Percentiles rank a stretch among this genome's conserved stretches.
Evolutionary conservation across 2,329 filamentous ascomycete species (phyloP).

Genomic region (Chaetomiaceae sp.): DNA sequence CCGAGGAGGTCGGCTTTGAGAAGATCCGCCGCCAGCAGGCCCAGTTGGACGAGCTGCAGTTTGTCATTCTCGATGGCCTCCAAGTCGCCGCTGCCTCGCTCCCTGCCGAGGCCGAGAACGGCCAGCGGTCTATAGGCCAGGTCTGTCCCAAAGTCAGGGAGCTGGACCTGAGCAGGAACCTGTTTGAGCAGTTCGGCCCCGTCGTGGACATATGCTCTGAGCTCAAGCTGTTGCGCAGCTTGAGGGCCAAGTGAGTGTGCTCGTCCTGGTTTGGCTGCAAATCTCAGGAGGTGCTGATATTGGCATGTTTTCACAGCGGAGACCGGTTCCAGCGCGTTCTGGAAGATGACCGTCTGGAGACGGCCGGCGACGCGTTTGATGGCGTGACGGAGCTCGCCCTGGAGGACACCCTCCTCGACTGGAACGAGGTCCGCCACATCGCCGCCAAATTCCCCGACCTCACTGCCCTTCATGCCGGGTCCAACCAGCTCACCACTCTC

Average conservation of each 20-base stretch:
- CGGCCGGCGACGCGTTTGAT: slow-evolving; percentile 39
- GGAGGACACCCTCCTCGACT: slow-evolving; percentile 61
- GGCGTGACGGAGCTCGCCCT: slow-evolving; percentile 57
- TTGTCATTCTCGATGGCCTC: slow-evolving; percentile 77
- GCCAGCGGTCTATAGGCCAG: slow-evolving; percentile 39
- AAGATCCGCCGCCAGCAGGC: slow-evolving; percentile 81
- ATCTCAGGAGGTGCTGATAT: not conserved
- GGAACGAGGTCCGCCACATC: slow-evolving; percentile 57
- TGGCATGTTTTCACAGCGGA: slow-evolving; percentile 48
- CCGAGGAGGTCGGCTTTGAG: slow-evolving; percentile 91
- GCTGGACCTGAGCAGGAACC: slow-evolving; percentile 79
- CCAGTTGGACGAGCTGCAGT: slow-evolving; percentile 68
- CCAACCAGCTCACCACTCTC: slow-evolving; percentile 55
- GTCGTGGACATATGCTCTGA: slow-evolving; percentile 67
- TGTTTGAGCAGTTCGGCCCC: slow-evolving; percentile 64
- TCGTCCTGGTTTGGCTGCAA: too few species aligned
- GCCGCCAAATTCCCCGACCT: slow-evolving; percentile 51
- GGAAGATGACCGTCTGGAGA: slow-evolving; percentile 34
- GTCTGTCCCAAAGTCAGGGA: slow-evolving; percentile 67
- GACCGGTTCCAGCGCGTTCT: slow-evolving; percentile 60
- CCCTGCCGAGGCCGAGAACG: slow-evolving; percentile 28
- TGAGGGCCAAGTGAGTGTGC: slow-evolving; percentile 75
- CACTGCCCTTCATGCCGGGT: slow-evolving; percentile 46
- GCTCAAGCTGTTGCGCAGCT: slow-evolving; percentile 57
- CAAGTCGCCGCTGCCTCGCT: slow-evolving; percentile 43